Conservation (phyloP, 495 filamentous ascomycete species). For the Cenococcum geophilum region DNA sequence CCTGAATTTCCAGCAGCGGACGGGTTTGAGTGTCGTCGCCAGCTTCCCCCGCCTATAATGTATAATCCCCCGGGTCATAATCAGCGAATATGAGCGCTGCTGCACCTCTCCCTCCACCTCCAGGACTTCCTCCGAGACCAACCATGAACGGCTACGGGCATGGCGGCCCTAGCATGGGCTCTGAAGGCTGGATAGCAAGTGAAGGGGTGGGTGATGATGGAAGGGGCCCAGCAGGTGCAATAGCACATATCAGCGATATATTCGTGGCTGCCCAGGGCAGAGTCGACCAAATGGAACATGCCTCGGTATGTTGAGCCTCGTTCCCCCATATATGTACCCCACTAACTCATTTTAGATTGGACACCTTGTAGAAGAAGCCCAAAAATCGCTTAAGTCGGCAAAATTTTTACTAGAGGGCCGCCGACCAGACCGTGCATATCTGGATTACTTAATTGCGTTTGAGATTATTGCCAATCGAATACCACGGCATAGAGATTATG, state of each 20-base stretch:
- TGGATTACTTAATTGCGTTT: conserved; percentile 74
- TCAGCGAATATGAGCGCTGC: conserved; percentile 9
- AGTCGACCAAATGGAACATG: conserved; percentile 1
- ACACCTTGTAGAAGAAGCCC: conserved; percentile 30
- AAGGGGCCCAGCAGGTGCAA: not conserved
- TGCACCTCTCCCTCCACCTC: not conserved
- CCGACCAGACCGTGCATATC: conserved; percentile 56
- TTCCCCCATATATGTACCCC: not conserved
- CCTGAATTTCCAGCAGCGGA: not conserved
- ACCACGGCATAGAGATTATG: conserved; percentile 64
- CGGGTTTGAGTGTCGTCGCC: not conserved
- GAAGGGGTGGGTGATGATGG: conserved; percentile 14
- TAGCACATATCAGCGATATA: conserved; percentile 18
- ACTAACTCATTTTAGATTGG: conserved; percentile 19
- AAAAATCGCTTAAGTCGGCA: conserved; percentile 26
- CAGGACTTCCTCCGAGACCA: not conserved
- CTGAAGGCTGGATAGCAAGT: conserved; percentile 18
- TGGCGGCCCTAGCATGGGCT: conserved; percentile 9
- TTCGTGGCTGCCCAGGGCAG: conserved; percentile 8
- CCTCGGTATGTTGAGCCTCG: not conserved
- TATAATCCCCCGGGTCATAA: conserved; percentile 4
- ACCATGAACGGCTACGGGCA: conserved; percentile 25
- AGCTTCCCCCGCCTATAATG: not conserved
- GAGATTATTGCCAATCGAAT: conserved; percentile 70
- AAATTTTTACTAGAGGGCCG: conserved; percentile 32